phyloP scores from a whole-genome alignment of 108 stramenopile species.

The Epipyxis sp. region DNA sequence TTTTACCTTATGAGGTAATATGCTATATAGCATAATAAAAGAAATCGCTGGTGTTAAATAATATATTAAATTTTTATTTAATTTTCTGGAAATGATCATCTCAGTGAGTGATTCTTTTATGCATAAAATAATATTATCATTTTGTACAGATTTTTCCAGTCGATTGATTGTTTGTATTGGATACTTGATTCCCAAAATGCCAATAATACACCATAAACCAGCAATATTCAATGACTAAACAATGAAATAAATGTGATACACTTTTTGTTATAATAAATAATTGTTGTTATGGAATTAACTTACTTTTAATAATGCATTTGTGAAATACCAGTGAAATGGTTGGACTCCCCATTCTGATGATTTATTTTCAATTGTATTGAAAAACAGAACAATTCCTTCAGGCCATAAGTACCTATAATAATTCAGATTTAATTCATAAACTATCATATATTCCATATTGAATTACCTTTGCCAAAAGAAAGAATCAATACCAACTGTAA shows the following conservation, averaged over 20 bases:
- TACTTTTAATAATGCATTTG: conserved; percentile 74
- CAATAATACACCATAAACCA: no score
- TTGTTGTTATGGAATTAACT: neutral
- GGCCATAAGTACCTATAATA: conserved; percentile 86
- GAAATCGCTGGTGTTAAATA: conserved; percentile 58
- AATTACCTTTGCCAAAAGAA: conserved; percentile 70
- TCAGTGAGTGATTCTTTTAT: no score
- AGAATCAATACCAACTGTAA: conserved; percentile 80
- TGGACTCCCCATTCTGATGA: conserved; percentile 87
- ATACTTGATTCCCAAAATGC: no score
- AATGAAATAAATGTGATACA: no score
- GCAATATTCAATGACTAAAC: no score
- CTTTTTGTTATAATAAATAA: no score
- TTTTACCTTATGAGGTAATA: conserved; percentile 90
- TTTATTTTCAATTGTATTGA: conserved; percentile 86
- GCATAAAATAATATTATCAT: no score
- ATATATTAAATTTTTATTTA: no score
- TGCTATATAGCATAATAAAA: conserved; percentile 74
- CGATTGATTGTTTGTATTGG: no score
- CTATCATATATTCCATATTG: conserved; percentile 4
- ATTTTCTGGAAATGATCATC: no score
- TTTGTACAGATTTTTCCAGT: no score
- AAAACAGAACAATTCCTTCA: conserved; percentile 91
- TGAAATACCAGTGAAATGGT: conserved; percentile 88
- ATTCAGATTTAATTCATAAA: no score